phyloP scores from a whole-genome alignment of 2,329 filamentous ascomycete genomes.

The Rutstroemia sydowiana region DNA sequence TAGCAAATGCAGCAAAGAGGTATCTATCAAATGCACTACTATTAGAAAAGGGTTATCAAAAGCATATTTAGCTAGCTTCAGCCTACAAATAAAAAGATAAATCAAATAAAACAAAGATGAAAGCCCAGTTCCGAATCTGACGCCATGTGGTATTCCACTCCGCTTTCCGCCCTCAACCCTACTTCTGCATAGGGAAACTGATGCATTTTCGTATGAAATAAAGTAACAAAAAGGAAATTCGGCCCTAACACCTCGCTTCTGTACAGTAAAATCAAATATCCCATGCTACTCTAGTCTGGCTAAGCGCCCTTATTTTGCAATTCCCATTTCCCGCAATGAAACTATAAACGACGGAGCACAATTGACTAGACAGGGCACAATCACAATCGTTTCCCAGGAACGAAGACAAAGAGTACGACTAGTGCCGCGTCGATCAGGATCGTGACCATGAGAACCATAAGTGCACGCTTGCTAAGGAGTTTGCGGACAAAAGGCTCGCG shows the following conservation, averaged over 20 bases:
- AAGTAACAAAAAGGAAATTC: not conserved
- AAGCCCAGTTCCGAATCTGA: not conserved
- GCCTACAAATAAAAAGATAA: not conserved
- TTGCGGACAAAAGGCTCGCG: conserved; percentile 86
- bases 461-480: conserved; percentile 73
- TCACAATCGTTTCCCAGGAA: conserved; percentile 78
- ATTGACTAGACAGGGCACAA: not conserved
- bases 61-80: not conserved
- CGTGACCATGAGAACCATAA: conserved; percentile 74
- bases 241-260: conserved; percentile 6
- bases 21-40: not conserved
- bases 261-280: not conserved
- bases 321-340: not conserved
- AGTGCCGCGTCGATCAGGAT: conserved; percentile 71
- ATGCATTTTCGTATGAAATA: not conserved
- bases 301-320: not conserved
- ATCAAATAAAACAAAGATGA: not conserved
- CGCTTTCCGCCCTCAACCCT: not conserved
- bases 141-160: conserved; percentile 8
- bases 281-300: not conserved
- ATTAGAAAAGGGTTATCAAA: not conserved
- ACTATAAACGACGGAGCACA: not conserved
- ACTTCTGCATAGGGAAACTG: conserved; percentile 2
- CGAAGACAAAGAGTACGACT: conserved; percentile 86
- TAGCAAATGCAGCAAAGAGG: not conserved